A percentile compares a stretch with the other conserved stretches of the same genome.
Evolutionary conservation across 2,329 filamentous ascomycete genomes (phyloP).

Genomic region (Fulvia fulva): DNA sequence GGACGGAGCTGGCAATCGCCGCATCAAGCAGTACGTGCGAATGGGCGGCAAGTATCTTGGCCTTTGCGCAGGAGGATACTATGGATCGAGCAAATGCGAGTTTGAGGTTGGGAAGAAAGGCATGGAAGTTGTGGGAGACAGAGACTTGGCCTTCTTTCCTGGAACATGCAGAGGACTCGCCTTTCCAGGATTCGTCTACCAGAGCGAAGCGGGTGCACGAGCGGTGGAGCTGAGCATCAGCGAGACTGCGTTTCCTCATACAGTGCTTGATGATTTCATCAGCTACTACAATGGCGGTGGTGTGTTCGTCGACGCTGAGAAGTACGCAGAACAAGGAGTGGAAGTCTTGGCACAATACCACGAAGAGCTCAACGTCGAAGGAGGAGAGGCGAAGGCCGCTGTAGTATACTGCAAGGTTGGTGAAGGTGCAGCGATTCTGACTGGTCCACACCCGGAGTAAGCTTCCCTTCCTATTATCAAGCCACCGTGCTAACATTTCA

Average conservation of each 20-base stretch:
- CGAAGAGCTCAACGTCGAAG: conserved; percentile 70
- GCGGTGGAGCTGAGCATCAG: conserved; percentile 65
- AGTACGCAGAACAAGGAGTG: conserved; percentile 59
- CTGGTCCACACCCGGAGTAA: conserved; percentile 89
- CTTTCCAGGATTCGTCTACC: conserved; percentile 85
- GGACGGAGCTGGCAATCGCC: conserved; percentile 81
- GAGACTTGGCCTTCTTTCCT: conserved; percentile 86
- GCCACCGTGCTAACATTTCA: conserved; percentile 36
- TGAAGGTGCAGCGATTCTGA: conserved; percentile 73
- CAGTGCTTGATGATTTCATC: conserved; percentile 59
- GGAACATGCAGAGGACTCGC: conserved; percentile 81
- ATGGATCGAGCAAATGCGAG: conserved; percentile 75
- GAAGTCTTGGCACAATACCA: conserved; percentile 79
- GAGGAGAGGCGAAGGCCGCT: conserved; percentile 69
- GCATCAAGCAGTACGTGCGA: conserved; percentile 80
- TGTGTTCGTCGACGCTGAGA: conserved; percentile 77
- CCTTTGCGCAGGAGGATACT: conserved; percentile 93
- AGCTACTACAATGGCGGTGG: conserved; percentile 95
- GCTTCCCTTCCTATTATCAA: conserved; percentile 27
- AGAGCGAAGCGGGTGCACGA: conserved; percentile 77
- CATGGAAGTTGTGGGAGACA: conserved; percentile 78
- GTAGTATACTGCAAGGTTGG: conserved; percentile 80
- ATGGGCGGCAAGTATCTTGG: conserved; percentile 82
- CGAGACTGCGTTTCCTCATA: conserved; percentile 53
- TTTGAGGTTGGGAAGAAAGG: conserved; percentile 81